Evolutionary conservation across 208 protist species (phyloP).

Genomic region (Acanthamoeba rhysodes): DNA sequence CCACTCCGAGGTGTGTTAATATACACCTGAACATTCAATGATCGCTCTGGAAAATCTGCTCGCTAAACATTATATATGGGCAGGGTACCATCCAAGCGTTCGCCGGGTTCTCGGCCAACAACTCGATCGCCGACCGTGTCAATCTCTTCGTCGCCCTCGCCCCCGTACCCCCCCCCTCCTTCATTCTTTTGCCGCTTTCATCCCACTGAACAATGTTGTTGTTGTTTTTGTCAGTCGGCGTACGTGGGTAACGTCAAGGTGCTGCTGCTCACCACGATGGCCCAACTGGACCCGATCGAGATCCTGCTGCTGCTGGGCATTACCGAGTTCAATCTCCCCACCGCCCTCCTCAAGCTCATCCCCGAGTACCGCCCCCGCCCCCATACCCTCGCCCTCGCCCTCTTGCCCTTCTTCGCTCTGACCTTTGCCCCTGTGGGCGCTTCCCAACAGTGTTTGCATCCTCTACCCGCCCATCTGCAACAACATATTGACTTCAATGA

Average conservation of each 20-base stretch:
- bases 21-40: no score
- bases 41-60: no score
- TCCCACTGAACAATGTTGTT: neutral
- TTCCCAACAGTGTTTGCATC: neutral
- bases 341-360: constrained; percentile 33
- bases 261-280: constrained; percentile 23
- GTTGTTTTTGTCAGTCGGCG: neutral
- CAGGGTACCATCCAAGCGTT: constrained; percentile 76
- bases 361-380: neutral
- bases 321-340: constrained; percentile 35
- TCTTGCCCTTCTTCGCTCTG: no score
- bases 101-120: constrained; percentile 62
- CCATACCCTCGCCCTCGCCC: no score
- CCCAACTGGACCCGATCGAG: constrained; percentile 48
- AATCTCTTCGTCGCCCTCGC: constrained; percentile 72
- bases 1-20: neutral
- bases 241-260: constrained; percentile 24
- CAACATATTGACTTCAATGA: neutral
- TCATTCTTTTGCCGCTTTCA: neutral
- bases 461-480: constrained; percentile 45
- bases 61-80: no score
- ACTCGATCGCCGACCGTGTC: constrained; percentile 19
- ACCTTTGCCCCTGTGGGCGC: no score
- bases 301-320: constrained; percentile 10
- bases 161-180: neutral